A percentile compares a stretch with the other conserved stretches of the same genome.
These are phyloP conservation scores for Lagerstroemia speciosa DNA, from an alignment of 345 rosid genomes.

Conservation along the genomic window DNA sequence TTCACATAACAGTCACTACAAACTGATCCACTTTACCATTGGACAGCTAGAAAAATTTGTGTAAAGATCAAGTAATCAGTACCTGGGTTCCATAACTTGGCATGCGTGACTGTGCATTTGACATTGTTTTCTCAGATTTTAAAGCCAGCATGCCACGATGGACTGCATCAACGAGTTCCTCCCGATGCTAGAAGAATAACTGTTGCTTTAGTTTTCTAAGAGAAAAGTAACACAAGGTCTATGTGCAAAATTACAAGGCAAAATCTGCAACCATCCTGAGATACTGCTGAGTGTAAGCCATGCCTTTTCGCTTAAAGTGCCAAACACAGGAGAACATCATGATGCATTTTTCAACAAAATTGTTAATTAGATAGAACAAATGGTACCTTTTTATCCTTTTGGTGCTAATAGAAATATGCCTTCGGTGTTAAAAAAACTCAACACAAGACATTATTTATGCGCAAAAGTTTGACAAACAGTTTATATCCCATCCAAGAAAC, in stretches of 20 bases:
- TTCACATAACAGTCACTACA: slow-evolving; percentile 20
- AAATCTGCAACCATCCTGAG: not conserved
- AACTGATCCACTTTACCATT: not conserved
- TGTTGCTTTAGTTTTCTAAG: not conserved
- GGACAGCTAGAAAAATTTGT: not conserved
- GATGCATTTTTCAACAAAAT: not conserved
- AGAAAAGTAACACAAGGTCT: not conserved
- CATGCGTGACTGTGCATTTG: slow-evolving; percentile 65
- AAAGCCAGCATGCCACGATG: slow-evolving; percentile 60
- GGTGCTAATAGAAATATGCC: not conserved
- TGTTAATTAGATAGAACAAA: not conserved
- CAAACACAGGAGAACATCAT: not conserved
- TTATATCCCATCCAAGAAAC: not conserved
- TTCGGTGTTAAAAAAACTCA: not conserved
- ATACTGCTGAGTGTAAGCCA: not conserved
- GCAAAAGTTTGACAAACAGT: not conserved
- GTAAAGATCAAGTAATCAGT: slow-evolving; percentile 4
- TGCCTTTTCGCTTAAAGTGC: not conserved
- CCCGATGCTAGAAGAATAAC: slow-evolving; percentile 60
- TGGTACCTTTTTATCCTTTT: not conserved
- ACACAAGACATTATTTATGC: not conserved
- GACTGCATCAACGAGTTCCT: slow-evolving; percentile 82
- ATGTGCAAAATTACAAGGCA: not conserved
- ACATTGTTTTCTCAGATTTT: slow-evolving; percentile 61
- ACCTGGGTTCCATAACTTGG: slow-evolving; percentile 99